These are phyloP conservation scores for Xylaria sp. DNA, from an alignment of 2,329 filamentous ascomycete species.

Conservation along the genomic window DNA sequence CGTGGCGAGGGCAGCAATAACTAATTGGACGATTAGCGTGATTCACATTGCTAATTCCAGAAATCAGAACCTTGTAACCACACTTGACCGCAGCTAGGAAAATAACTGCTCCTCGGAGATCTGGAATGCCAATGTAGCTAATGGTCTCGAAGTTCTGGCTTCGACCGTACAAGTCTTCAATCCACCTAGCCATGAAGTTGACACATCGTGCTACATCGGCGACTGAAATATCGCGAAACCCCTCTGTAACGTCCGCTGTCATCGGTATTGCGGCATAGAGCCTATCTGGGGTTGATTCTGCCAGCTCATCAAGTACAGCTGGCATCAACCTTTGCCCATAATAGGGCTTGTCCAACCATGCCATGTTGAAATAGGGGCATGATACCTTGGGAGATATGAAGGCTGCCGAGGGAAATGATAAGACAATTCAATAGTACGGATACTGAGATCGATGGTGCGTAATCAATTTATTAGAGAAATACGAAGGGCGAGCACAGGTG, in stretches of 20 bases:
- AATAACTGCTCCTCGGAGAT: slow-evolving; percentile 49
- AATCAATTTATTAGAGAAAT: no score
- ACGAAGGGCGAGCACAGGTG: no score
- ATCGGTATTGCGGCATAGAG: slow-evolving; percentile 41
- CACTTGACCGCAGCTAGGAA: slow-evolving; percentile 51
- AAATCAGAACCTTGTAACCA: slow-evolving; percentile 52
- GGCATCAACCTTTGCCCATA: slow-evolving; percentile 39
- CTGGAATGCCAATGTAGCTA: slow-evolving; percentile 43
- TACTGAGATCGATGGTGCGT: no score
- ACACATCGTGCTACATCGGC: slow-evolving; percentile 40
- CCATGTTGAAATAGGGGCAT: no score
- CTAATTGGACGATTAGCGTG: no score
- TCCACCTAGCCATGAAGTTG: slow-evolving; percentile 46
- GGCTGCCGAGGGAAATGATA: no score
- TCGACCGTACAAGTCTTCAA: slow-evolving; percentile 42
- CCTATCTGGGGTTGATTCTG: slow-evolving; percentile 24
- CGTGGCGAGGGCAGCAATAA: slow-evolving; percentile 41
- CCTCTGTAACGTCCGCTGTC: slow-evolving; percentile 33
- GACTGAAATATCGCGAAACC: slow-evolving; percentile 40
- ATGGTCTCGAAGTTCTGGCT: slow-evolving; percentile 45
- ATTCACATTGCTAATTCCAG: no score
- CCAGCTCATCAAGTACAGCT: slow-evolving; percentile 35
- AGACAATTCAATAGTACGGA: no score
- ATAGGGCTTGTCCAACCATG: no score
- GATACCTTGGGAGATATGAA: no score